Evolutionary conservation across 1,284 basidiomycete genomes (phyloP).

Genomic region (Takashimella koratensis): DNA sequence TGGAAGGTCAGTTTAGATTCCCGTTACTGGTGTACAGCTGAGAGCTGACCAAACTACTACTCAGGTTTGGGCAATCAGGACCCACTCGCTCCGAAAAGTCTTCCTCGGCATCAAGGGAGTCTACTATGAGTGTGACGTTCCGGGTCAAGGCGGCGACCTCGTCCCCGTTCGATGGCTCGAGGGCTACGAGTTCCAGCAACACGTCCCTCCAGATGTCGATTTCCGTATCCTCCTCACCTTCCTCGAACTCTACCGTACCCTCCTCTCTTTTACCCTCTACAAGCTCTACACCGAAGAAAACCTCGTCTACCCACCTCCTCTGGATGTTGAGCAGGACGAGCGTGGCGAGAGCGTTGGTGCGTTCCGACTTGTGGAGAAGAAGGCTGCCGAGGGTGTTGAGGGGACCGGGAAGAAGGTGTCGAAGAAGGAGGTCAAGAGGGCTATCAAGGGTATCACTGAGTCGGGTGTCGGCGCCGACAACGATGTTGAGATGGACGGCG

Average conservation of each 20-base stretch:
- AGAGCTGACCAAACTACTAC: no score
- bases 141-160: slow-evolving; percentile 68
- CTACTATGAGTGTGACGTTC: slow-evolving; percentile 93
- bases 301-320: slow-evolving; percentile 88
- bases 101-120: slow-evolving; percentile 98
- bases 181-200: slow-evolving; percentile 97
- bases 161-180: slow-evolving; percentile 85
- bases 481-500: slow-evolving; percentile 42
- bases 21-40: neutral
- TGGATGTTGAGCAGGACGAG: slow-evolving; percentile 82
- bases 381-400: slow-evolving; percentile 36
- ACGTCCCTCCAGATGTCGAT: slow-evolving; percentile 91
- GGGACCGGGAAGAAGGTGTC: slow-evolving; percentile 25
- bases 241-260: slow-evolving; percentile 95
- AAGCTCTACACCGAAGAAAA: slow-evolving; percentile 95
- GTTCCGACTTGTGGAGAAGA: slow-evolving; percentile 69
- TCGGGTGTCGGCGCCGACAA: slow-evolving; percentile 28
- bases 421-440: slow-evolving; percentile 51
- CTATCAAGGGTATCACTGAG: slow-evolving; percentile 52
- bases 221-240: slow-evolving; percentile 97
- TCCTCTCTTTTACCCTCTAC: slow-evolving; percentile 94
- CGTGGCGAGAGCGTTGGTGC: slow-evolving; percentile 86
- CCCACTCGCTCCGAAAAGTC: slow-evolving; percentile 77
- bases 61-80: slow-evolving; percentile 91
- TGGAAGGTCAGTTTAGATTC: slow-evolving; percentile 61